Base-by-base conservation (phyloP, 2,329 filamentous ascomycete genomes). In the Pseudophaeomoniella oleicola region DNA sequence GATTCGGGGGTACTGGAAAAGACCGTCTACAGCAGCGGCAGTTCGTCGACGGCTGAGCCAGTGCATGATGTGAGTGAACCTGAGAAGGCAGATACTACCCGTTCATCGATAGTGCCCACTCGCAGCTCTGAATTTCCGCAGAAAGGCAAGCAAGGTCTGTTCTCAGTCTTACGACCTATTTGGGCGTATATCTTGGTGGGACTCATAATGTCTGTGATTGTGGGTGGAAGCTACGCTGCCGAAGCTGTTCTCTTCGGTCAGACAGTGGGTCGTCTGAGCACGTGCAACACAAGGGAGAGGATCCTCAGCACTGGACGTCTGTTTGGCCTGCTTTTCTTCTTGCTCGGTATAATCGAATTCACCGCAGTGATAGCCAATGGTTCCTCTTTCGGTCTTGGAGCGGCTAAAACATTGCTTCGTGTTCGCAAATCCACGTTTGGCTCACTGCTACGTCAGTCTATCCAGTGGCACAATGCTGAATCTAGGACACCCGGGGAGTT, bases 381-480 rank as follows among this genome's bases (percentile, higher is more conserved):
- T 64, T 61, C 65, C 2, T 56, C 58, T 2, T 76, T 77, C 42
- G 72, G 72, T 1, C 59, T 64, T 39, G 58, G 75, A 0, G 71
- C 78, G 1, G 78, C 84, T 50, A 72, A 76, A 42, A 57, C 81
- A 1, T 60, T 83, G 2, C 77, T 75, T 51, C 69, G 64, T 32
- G 68, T 80, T 6, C 66, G 78, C 36, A 67, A 78, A 2, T 54
- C 78, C 1, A 77, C 74, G 0, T 72, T 83, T 50, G 68, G 74
- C 2, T 72, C 77, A 0, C 56, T 83, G 1, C 68, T 81, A 35
- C 63, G 73, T 40, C 78, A 82, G 53, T 73, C 76, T 42, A 58
- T 81, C 34, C 67, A 78, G 40, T 85, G 78, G 79, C 79, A 84
- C 47, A 72, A 82, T 49, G 75, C 75, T 0, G 64, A 71, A 15